These are phyloP conservation scores for Penicillium sp. DNA, from an alignment of 2,329 filamentous ascomycete species.

Conservation along the genomic window DNA sequence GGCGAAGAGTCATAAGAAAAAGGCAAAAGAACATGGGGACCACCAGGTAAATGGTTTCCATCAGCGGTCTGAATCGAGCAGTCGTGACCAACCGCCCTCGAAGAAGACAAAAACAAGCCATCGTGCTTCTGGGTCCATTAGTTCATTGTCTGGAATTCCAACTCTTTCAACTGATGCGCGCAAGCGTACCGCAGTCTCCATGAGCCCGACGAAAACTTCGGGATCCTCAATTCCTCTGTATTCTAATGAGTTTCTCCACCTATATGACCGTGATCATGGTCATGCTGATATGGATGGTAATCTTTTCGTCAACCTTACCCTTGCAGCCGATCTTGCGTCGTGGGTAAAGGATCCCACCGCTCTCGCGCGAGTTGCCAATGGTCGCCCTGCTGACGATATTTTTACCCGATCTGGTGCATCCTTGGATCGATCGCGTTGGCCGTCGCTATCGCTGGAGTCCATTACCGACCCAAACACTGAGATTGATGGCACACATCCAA, in stretches of 20 bases:
- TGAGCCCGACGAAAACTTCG: constrained; percentile 72
- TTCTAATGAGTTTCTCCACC: constrained; percentile 74
- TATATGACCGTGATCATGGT: constrained; percentile 69
- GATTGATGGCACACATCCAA: constrained; percentile 63
- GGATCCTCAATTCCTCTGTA: constrained; percentile 70
- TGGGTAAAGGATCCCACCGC: constrained; percentile 79
- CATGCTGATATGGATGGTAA: constrained; percentile 71
- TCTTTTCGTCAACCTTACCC: constrained; percentile 74
- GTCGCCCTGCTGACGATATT: constrained; percentile 66
- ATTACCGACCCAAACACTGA: constrained; percentile 55
- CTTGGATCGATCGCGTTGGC: constrained; percentile 60
- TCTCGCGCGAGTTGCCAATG: constrained; percentile 70
- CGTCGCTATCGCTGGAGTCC: constrained; percentile 57
- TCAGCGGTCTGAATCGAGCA: constrained; percentile 61
- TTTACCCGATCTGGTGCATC: constrained; percentile 66
- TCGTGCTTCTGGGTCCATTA: constrained; percentile 75
- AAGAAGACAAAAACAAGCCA: constrained; percentile 87
- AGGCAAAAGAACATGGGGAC: constrained; percentile 65
- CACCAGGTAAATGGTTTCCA: constrained; percentile 57
- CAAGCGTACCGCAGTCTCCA: constrained; percentile 66
- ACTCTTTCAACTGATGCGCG: constrained; percentile 66
- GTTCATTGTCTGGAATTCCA: constrained; percentile 69
- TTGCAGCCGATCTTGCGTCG: constrained; percentile 73
- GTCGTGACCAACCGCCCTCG: constrained; percentile 59
- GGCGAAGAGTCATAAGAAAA: constrained; percentile 87